Evolutionary conservation across 495 filamentous ascomycete species (phyloP).

Genomic region (Annulohypoxylon maeteangense): DNA sequence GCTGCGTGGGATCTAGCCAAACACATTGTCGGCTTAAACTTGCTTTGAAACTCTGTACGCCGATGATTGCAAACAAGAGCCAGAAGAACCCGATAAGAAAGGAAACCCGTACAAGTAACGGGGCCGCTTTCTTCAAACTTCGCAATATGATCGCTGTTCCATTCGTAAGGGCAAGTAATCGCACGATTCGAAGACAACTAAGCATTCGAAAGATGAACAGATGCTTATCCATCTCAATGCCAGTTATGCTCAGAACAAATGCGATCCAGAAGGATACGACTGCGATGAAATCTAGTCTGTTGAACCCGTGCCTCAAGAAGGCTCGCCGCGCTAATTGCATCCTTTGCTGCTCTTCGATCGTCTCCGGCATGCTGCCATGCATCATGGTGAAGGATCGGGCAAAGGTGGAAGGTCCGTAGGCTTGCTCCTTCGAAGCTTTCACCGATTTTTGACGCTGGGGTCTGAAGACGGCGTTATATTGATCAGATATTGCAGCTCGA

Average conservation of each 20-base stretch:
- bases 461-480: slow-evolving; percentile 79
- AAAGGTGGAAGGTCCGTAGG: slow-evolving; percentile 73
- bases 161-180: slow-evolving; percentile 87
- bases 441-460: slow-evolving; percentile 77
- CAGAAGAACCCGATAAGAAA: slow-evolving; percentile 99
- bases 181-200: slow-evolving; percentile 89
- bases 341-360: slow-evolving; percentile 83
- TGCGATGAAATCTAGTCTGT: slow-evolving; percentile 93
- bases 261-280: slow-evolving; percentile 97
- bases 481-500: slow-evolving; percentile 75
- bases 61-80: slow-evolving; percentile 96
- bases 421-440: slow-evolving; percentile 53
- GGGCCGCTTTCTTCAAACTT: slow-evolving; percentile 94
- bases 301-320: slow-evolving; percentile 94
- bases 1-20: slow-evolving; percentile 75
- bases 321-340: slow-evolving; percentile 87
- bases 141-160: slow-evolving; percentile 93
- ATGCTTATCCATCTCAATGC: slow-evolving; percentile 72
- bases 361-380: slow-evolving; percentile 66
- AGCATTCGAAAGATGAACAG: slow-evolving; percentile 96
- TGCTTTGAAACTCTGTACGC: slow-evolving; percentile 97
- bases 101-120: slow-evolving; percentile 91
- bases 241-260: slow-evolving; percentile 74
- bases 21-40: slow-evolving; percentile 89
- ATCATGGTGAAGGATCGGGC: slow-evolving; percentile 84